phyloP scores from a whole-genome alignment of 2,329 filamentous ascomycete genomes.

The Gaeumannomyces tritici region DNA sequence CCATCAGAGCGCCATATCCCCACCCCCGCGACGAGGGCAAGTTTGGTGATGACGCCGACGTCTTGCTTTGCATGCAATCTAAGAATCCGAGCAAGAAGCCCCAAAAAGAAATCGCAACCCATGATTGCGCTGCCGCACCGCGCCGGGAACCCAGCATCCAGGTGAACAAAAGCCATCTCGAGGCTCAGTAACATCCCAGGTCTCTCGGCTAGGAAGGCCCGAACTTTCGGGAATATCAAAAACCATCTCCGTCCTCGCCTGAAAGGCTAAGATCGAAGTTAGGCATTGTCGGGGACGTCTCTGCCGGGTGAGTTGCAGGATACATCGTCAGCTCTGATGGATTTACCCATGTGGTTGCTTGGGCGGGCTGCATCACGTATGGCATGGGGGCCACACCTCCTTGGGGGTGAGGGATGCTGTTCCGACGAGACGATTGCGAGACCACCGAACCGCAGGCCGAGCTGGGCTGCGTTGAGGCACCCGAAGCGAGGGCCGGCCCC shows the following conservation, averaged over 20 bases:
- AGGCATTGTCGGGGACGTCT: background rate
- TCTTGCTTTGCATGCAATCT: no score
- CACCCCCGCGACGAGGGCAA: no score
- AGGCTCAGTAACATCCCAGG: no score
- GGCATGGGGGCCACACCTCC: constrained; percentile 6
- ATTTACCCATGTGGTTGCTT: background rate
- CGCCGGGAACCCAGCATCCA: no score
- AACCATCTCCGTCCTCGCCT: background rate
- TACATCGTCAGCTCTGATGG: background rate
- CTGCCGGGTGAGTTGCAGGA: background rate
- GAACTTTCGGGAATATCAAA: background rate
- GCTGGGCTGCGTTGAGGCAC: constrained; percentile 3
- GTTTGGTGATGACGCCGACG: no score
- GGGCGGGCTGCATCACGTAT: background rate
- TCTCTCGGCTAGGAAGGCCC: no score
- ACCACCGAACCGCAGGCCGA: constrained; percentile 7
- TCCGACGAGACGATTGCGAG: constrained; percentile 10
- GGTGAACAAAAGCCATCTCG: no score
- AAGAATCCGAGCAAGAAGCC: no score
- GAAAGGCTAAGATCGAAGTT: background rate
- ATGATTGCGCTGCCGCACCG: no score
- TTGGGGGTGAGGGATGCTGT: constrained; percentile 13
- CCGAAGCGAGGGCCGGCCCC: constrained; percentile 9
- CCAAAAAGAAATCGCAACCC: no score
- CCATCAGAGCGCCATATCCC: no score